Evolutionary conservation across 345 rosid species (phyloP), one percentile per base, ranked within the genome.

Genomic region (Arabidopsis arenosa): DNA sequence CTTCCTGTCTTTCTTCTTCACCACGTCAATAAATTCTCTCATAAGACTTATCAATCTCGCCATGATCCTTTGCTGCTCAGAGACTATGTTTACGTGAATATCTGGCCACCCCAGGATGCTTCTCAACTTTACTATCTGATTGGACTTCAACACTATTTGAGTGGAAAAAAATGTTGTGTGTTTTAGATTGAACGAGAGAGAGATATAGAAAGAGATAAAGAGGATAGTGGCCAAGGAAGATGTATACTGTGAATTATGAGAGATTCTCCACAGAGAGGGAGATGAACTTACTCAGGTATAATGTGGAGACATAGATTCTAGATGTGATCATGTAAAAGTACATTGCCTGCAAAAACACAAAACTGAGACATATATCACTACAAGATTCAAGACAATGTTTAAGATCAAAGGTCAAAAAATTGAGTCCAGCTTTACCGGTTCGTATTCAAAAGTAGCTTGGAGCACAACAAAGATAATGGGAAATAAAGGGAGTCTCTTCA

Each of bases 1-100:
- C 45, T 21, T 59, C 7, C 37, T 72, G 32, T 37, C 60, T 49
- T 72, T 72, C 51, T 61, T 71, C 48, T 23, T 72, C 60, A 72
- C 5, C 32, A 48, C 59, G 49, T 49, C 23, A 10, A 4, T 26
- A 15, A 49, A 72, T 36, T 49, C 68, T 62, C 59, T 48, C 59
- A 48, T 23, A 11, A 23, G 59, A 60, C 49, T 44, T 40, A 11
- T 17, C 64, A 17, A 6, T 68, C 73, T 55, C 44, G 35, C 55
- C 23, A 57, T 70, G 52, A 68, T 30, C 41, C 18, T 55, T 40
- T 26, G 23, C 51, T 14, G 37, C 61, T 53, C 23, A 14, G 52
- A 26, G 21, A 51, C 45, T 45, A 32, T 9, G 2, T 21, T n/a
- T 47, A 66, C 60, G 13, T 23, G 48, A 66, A 51, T 47, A 51